phyloP scores from a whole-genome alignment of 1,284 basidiomycete genomes.

The Lignosus rhinocerotis region DNA sequence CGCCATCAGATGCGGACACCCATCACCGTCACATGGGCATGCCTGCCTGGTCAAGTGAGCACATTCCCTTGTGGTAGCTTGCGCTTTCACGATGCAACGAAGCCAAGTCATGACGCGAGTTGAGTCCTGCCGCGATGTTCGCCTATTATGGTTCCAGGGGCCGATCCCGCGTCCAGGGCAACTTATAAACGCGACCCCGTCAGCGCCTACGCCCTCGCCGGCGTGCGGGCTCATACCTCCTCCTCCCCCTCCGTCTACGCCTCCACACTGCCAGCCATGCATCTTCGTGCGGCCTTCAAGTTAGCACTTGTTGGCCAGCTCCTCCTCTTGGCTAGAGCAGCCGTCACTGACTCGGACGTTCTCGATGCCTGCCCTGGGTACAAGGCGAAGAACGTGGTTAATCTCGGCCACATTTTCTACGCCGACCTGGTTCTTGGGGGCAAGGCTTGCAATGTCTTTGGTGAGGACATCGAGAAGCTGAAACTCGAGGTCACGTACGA shows the following conservation, averaged over 20 bases:
- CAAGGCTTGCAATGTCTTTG: constrained; percentile 62
- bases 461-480: constrained; percentile 54
- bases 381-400: constrained; percentile 41
- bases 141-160: neutral
- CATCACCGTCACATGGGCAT: constrained; percentile 6
- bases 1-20: constrained; percentile 8
- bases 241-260: neutral
- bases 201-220: neutral
- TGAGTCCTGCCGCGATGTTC: neutral
- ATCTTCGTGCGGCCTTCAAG: constrained; percentile 13
- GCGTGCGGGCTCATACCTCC: neutral
- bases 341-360: constrained; percentile 34
- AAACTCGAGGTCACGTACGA: constrained; percentile 60
- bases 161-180: neutral
- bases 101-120: neutral
- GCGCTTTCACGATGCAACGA: neutral
- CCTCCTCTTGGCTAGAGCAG: constrained; percentile 8
- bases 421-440: constrained; percentile 57
- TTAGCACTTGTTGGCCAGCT: constrained; percentile 13
- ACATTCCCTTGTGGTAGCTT: neutral
- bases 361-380: constrained; percentile 59
- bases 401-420: constrained; percentile 42
- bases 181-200: neutral
- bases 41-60: constrained; percentile 17
- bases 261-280: constrained; percentile 4